phyloP scores from a whole-genome alignment of 768 basidiomycete species.

The Trametes gibbosa region DNA sequence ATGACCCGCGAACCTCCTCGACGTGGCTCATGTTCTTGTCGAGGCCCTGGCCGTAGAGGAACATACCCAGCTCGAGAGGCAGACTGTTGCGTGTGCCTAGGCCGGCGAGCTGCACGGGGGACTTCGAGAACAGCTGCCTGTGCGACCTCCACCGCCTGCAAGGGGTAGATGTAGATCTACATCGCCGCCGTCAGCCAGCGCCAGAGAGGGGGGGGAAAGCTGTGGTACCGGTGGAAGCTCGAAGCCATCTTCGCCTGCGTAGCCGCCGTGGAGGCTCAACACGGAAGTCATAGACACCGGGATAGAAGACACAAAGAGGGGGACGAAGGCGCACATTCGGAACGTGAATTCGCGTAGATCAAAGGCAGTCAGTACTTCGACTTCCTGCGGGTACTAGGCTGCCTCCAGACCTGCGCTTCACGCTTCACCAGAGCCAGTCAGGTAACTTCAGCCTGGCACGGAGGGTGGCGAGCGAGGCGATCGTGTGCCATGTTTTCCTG shows the following conservation, averaged over 20 bases:
- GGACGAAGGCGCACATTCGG: constrained; percentile 78
- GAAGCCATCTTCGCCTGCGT: constrained; percentile 98
- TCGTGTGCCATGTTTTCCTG: constrained; percentile 55
- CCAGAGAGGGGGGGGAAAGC: neutral
- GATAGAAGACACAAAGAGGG: too few species aligned
- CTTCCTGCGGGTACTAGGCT: constrained; percentile 71
- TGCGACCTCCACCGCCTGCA: constrained; percentile 69
- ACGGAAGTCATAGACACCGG: constrained; percentile 70
- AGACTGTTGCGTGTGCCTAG: constrained; percentile 92
- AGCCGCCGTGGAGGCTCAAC: constrained; percentile 90
- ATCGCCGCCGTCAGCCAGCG: neutral
- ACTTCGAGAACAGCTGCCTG: constrained; percentile 54
- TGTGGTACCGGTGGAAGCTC: constrained; percentile 50
- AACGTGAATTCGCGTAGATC: constrained; percentile 78
- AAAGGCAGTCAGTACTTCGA: constrained; percentile 71
- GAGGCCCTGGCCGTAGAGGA: constrained; percentile 92
- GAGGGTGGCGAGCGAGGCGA: constrained; percentile 73
- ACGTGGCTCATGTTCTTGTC: constrained; percentile 84
- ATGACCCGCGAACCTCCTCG: constrained; percentile 94
- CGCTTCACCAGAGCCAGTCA: neutral
- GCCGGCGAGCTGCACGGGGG: constrained; percentile 79
- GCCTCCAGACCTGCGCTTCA: constrained; percentile 67
- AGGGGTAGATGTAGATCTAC: constrained; percentile 87
- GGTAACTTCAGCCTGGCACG: constrained; percentile 76
- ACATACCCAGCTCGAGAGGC: constrained; percentile 96